Conservation (phyloP, 768 basidiomycete genomes). For the Trametes cubensis region DNA sequence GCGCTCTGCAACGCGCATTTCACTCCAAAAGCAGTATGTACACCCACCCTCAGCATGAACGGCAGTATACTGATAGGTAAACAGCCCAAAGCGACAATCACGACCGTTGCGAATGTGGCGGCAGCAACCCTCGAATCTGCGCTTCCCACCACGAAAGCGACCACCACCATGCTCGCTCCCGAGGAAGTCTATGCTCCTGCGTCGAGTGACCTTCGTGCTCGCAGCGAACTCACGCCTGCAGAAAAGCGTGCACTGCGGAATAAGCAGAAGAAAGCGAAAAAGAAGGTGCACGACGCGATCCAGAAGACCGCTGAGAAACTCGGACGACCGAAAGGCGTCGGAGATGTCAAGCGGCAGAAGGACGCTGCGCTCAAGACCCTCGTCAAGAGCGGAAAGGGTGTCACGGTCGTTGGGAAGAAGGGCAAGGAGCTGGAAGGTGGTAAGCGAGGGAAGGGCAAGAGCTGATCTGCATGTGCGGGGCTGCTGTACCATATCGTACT, state of each 20-base stretch:
- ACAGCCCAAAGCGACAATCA: slow-evolving; percentile 88
- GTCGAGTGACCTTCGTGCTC: slow-evolving; percentile 55
- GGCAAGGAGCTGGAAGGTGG: slow-evolving; percentile 38
- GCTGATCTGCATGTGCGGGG: slow-evolving; percentile 5
- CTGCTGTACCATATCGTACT: slow-evolving; percentile 4
- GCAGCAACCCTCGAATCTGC: slow-evolving; percentile 88
- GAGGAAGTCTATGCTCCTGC: slow-evolving; percentile 83
- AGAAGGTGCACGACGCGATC: slow-evolving; percentile 65
- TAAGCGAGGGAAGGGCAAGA: slow-evolving; percentile 40
- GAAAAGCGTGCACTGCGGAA: slow-evolving; percentile 77
- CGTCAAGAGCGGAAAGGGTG: slow-evolving; percentile 82
- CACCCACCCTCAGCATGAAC: slow-evolving; percentile 6
- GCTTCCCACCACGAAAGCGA: slow-evolving; percentile 78
- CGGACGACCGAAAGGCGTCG: slow-evolving; percentile 54
- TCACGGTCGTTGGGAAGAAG: slow-evolving; percentile 84
- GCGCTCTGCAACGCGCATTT: slow-evolving; percentile 95
- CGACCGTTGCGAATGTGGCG: slow-evolving; percentile 79
- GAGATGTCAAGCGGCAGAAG: slow-evolving; percentile 78
- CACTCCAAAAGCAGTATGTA: slow-evolving; percentile 85
- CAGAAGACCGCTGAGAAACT: slow-evolving; percentile 68
- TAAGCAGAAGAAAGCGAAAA: slow-evolving; percentile 70
- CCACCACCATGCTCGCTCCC: slow-evolving; percentile 84
- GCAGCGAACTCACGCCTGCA: slow-evolving; percentile 80
- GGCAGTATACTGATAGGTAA: slow-evolving; percentile 12
- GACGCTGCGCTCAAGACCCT: slow-evolving; percentile 79